Evolutionary conservation across 2,329 filamentous ascomycete species (phyloP).

Genomic region (Talaromyces atroroseus): DNA sequence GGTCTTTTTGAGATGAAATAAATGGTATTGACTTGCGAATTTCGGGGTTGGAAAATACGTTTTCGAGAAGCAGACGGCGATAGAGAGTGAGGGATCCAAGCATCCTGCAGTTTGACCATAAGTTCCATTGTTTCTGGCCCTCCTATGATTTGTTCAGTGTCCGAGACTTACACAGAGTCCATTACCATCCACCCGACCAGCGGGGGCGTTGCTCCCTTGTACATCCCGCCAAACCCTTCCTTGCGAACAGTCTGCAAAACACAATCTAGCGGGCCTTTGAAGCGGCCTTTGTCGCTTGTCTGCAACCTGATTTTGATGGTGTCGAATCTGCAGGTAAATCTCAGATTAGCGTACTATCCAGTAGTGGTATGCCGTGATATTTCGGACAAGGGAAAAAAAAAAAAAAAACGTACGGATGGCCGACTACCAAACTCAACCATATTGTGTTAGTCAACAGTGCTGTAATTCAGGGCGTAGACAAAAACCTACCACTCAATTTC

Average conservation of each 20-base stretch:
- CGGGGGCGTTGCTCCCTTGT: constrained; percentile 91
- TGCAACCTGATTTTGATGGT: constrained; percentile 95
- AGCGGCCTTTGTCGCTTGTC: constrained; percentile 70
- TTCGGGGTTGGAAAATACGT: constrained; percentile 61
- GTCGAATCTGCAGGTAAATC: constrained; percentile 65
- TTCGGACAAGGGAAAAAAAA: neutral
- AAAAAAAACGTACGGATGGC: constrained; percentile 51
- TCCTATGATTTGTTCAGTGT: neutral
- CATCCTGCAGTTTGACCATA: constrained; percentile 52
- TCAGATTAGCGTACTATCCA: neutral
- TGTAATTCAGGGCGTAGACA: neutral
- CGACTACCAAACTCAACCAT: constrained; percentile 37
- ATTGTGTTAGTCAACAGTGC: neutral
- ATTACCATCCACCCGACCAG: constrained; percentile 98
- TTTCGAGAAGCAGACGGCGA: constrained; percentile 72
- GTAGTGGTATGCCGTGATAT: neutral
- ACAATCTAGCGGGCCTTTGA: constrained; percentile 81
- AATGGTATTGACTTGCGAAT: constrained; percentile 35
- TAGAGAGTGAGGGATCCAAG: constrained; percentile 88
- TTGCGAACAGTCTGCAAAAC: constrained; percentile 75
- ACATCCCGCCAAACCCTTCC: constrained; percentile 78
- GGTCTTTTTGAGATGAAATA: constrained; percentile 28
- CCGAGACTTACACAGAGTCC: constrained; percentile 60
- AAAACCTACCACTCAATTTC: constrained; percentile 68
- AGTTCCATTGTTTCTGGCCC: neutral